Percentiles rank a stretch among this genome's conserved stretches.
phyloP scores from a whole-genome alignment of 306 rosid species.

The Lathyrus sativus region DNA sequence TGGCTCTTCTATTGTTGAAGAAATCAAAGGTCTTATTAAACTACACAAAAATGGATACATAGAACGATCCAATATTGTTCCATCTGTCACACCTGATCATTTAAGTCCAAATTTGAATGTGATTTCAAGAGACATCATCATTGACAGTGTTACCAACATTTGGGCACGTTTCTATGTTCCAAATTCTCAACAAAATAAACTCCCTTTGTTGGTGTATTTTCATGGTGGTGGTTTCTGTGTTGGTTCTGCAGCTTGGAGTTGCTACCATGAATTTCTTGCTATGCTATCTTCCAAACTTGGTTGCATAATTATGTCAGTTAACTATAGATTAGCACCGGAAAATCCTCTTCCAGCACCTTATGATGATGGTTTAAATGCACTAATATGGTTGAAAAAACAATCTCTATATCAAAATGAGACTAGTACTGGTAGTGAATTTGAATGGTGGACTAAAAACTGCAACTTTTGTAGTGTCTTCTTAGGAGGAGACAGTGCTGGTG shows the following conservation, averaged over 20 bases:
- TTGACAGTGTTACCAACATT: constrained; percentile 59
- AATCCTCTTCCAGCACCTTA: constrained; percentile 86
- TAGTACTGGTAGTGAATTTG: constrained; percentile 19
- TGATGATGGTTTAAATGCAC: constrained; percentile 71
- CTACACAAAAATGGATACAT: constrained; percentile 69
- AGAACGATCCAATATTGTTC: constrained; percentile 67
- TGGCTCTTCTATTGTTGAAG: constrained; percentile 50
- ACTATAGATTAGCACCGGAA: constrained; percentile 85
- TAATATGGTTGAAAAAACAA: constrained; percentile 66
- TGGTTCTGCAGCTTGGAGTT: constrained; percentile 88
- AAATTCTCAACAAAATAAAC: constrained; percentile 38
- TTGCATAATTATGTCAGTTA: constrained; percentile 69
- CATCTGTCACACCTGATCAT: constrained; percentile 49
- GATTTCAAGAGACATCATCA: constrained; percentile 56
- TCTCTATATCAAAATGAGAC: constrained; percentile 25
- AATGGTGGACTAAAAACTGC: constrained; percentile 60
- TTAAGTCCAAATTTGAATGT: constrained; percentile 49
- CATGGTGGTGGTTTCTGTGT: constrained; percentile 94
- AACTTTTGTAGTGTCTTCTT: constrained; percentile 62
- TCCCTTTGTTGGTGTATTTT: constrained; percentile 71
- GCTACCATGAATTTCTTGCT: constrained; percentile 74
- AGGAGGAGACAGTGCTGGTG: constrained; percentile 92
- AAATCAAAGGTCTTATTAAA: constrained; percentile 73
- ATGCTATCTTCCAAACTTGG: constrained; percentile 49
- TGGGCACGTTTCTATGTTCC: constrained; percentile 88